Conservation (phyloP, 768 basidiomycete genomes). For the Dioszegia hungarica region DNA sequence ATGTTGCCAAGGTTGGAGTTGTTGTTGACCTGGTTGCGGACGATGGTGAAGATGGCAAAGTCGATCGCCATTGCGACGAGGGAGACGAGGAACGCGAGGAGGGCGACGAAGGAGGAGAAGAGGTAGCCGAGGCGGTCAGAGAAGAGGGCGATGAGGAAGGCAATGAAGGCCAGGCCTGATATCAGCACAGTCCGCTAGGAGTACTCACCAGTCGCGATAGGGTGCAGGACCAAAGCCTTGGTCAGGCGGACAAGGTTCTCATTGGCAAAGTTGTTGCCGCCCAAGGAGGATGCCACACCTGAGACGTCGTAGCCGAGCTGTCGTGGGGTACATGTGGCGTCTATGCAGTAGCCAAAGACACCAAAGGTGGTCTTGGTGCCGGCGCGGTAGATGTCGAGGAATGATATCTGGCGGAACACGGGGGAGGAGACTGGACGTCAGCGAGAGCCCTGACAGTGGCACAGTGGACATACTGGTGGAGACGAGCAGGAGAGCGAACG, state of each 20-base stretch:
- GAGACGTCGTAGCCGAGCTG: constrained; percentile 27
- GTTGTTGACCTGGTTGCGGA: constrained; percentile 29
- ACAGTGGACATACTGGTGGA: constrained; percentile 25
- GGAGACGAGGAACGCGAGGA: constrained; percentile 46
- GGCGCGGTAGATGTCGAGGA: constrained; percentile 22
- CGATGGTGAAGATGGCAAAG: constrained; percentile 39
- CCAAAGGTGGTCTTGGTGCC: constrained; percentile 18
- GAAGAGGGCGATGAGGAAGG: constrained; percentile 44
- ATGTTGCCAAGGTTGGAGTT: background rate
- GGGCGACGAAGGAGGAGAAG: constrained; percentile 36
- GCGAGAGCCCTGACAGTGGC: background rate
- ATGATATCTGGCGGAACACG: constrained; percentile 8
- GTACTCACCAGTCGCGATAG: constrained; percentile 43
- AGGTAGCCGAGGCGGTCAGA: constrained; percentile 45
- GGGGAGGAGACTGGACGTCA: constrained; percentile 3
- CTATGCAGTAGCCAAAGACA: constrained; percentile 38
- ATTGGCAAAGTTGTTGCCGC: constrained; percentile 14
- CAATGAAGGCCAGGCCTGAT: constrained; percentile 45
- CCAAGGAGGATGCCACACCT: constrained; percentile 6
- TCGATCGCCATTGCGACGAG: constrained; percentile 43
- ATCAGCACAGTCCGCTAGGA: background rate
- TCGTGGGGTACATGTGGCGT: background rate
- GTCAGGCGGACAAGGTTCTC: constrained; percentile 25
- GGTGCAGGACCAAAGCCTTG: constrained; percentile 47
- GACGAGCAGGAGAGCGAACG: constrained; percentile 27